Conservation (phyloP, 371 early-diverging fungal species). For the Mortierella sp. region DNA sequence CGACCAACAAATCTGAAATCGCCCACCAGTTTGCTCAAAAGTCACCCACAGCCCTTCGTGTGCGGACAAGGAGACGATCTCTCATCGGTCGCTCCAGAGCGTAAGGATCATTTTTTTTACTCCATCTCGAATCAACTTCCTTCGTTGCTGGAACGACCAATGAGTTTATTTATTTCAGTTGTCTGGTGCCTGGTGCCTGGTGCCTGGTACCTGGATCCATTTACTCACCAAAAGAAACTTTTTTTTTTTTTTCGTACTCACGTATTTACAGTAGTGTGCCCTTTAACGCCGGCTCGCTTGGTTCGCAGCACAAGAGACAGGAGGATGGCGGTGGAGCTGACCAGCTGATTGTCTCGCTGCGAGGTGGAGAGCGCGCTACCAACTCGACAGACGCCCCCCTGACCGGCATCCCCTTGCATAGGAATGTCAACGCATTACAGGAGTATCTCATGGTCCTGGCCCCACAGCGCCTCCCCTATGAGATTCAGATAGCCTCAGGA, state of each 20-base stretch:
- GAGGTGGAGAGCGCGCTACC: conserved; percentile 16
- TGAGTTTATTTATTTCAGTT: conserved; percentile 11
- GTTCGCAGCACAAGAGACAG: conserved; percentile 30
- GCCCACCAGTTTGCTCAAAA: conserved; percentile 32
- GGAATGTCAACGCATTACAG: conserved; percentile 43
- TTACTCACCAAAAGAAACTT: neutral
- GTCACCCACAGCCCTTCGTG: conserved; percentile 20
- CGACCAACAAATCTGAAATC: conserved; percentile 34
- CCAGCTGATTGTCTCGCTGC: conserved; percentile 39
- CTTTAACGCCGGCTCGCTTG: conserved; percentile 41
- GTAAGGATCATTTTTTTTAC: conserved; percentile 22
- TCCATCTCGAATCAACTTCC: neutral
- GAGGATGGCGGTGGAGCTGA: conserved; percentile 40
- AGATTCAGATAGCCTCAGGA: conserved; percentile 64
- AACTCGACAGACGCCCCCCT: conserved; percentile 16
- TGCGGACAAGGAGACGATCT: conserved; percentile 46
- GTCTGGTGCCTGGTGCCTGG: conserved; percentile 5
- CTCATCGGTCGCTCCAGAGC: conserved; percentile 48
- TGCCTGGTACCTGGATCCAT: conserved; percentile 3
- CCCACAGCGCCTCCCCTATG: conserved; percentile 60
- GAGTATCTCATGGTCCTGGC: conserved; percentile 55
- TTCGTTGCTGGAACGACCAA: neutral
- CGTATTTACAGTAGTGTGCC: conserved; percentile 31
- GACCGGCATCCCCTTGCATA: conserved; percentile 35
- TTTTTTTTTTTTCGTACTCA: neutral